phyloP scores from a whole-genome alignment of 257 asterid genomes.

The Ehretia macrophylla region DNA sequence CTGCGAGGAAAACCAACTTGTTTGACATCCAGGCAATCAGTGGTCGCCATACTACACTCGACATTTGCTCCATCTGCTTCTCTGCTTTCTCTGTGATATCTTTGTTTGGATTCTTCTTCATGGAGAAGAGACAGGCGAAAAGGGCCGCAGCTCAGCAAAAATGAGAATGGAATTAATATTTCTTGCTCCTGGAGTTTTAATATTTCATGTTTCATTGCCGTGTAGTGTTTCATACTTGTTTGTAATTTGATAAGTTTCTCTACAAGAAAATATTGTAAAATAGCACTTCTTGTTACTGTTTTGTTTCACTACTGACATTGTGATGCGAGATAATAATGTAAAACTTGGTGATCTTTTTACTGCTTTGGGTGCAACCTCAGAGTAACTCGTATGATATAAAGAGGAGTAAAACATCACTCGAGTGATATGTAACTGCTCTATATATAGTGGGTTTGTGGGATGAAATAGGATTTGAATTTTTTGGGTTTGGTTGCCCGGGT shows the following conservation, averaged over 20 bases:
- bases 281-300: not conserved
- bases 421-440: too few relatives aligned
- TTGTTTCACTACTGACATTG: not conserved
- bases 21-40: constrained; percentile 41
- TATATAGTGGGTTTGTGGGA: too few relatives aligned
- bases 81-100: constrained; percentile 63
- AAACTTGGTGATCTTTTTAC: not conserved
- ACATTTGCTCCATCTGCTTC: constrained; percentile 55
- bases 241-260: not conserved
- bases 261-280: not conserved
- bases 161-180: not conserved
- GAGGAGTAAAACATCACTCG: too few relatives aligned
- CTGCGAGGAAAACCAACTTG: constrained; percentile 39
- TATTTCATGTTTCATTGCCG: too few relatives aligned
- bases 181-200: not conserved
- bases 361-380: too few relatives aligned
- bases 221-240: too few relatives aligned
- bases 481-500: too few relatives aligned
- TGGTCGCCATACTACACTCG: constrained; percentile 57
- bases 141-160: not conserved
- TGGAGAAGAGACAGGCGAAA: constrained; percentile 56
- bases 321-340: not conserved
- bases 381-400: too few relatives aligned
- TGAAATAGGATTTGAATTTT: too few relatives aligned
- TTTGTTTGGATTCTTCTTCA: constrained; percentile 56